Evolutionary conservation across 345 rosid genomes (phyloP), one percentile per base, ranked within the genome.

Genomic region (Ceriops tagal): DNA sequence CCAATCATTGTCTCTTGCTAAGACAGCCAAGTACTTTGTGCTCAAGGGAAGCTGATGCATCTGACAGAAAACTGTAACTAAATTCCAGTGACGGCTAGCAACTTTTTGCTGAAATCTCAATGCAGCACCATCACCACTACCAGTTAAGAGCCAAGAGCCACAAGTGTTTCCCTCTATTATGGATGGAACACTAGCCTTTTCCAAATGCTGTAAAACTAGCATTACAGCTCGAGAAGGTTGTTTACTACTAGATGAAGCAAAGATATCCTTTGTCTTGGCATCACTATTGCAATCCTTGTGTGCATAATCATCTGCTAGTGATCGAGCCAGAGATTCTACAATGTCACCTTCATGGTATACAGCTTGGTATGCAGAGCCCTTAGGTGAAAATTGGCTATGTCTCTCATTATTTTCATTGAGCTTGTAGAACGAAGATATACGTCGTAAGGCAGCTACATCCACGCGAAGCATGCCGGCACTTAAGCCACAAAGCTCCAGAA

Each of bases 1-100:
- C 99, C 99, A 95, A 72, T 95, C 99, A 87, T 88, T 95, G 75
- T 95, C 99, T 85, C 83, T 85, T 68, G 99, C 99, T 73, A 95
- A 83, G 61, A 85, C 71, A 61, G 91, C 84, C 83, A 95, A 96
- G 80, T 95, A 95, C 82, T 87, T 92, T 62, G 96, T 90, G 83
- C 97, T 95, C 72, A 84, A 72, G 16, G 96, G 93, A 81, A 95
- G 90, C 60, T 85, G 90, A 80, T 92, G 99, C 88, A 88, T 86
- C 85, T 83, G 96, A 77, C 99, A 92, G 76, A 88, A 95, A 58
- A 80, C 77, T 31, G 92, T 82, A 77, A 95, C 99, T 75, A 95
- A 83, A 87, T 82, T 88, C 99, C 99, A 95, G 76, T 69, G 79
- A 76, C 84, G 90, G 73, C 99, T 92, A 61, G 91, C 92, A 75